A percentile compares a stretch with the other conserved stretches of the same genome.
These are phyloP conservation scores for Ensete glaucum DNA, from an alignment of 176 grass and related monocot genomes.

Conservation along the genomic window DNA sequence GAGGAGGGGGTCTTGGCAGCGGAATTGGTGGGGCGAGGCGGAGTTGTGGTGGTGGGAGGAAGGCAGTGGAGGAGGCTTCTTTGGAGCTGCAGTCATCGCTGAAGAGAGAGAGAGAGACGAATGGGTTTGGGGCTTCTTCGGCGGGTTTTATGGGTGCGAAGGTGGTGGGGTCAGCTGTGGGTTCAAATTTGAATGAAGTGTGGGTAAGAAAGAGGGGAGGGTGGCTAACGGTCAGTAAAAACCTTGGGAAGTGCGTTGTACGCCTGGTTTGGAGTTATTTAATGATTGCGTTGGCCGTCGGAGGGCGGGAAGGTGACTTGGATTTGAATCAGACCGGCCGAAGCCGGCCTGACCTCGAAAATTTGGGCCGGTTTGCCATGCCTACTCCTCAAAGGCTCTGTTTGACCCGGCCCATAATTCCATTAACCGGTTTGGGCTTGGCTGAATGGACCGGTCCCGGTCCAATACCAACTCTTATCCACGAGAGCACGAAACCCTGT, in stretches of 20 bases:
- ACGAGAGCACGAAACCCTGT: no score
- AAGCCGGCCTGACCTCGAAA: no score
- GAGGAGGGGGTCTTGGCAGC: not conserved
- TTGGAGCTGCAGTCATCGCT: not conserved
- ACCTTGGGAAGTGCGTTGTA: not conserved
- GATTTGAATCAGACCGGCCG: no score
- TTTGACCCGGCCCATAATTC: no score
- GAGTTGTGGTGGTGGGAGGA: conserved; percentile 11
- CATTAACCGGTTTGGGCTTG: no score
- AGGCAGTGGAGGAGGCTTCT: not conserved
- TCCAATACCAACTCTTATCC: no score
- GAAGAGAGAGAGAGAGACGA: no score
- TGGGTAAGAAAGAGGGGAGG: not conserved
- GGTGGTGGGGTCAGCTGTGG: not conserved
- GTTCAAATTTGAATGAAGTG: conserved; percentile 7
- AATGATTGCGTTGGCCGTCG: not conserved
- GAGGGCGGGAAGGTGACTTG: no score
- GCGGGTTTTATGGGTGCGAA: not conserved
- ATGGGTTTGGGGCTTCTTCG: not conserved
- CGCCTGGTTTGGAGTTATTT: not conserved
- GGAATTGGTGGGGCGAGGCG: not conserved
- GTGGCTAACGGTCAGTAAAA: not conserved
- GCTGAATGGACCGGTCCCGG: no score
- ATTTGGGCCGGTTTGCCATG: no score
- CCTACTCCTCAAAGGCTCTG: no score